Conservation (phyloP, 805 yeast species). For the Naumovozyma dairenensis region DNA sequence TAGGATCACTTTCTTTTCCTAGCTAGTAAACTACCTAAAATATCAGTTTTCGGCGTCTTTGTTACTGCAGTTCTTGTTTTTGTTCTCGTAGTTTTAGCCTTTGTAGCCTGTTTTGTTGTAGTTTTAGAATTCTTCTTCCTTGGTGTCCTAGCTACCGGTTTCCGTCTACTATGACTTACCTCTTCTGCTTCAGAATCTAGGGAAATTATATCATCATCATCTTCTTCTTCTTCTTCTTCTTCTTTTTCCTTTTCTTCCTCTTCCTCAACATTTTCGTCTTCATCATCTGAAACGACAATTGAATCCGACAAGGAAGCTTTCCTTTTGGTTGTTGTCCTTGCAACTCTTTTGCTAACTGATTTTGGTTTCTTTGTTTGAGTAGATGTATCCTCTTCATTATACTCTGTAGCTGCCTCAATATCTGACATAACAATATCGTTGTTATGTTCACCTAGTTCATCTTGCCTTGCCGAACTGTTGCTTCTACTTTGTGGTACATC, state of each 20-base stretch:
- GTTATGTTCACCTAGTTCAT: neutral
- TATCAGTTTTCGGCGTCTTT: conserved; percentile 26
- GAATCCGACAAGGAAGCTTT: conserved; percentile 8
- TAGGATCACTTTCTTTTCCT: conserved; percentile 15
- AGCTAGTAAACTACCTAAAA: conserved; percentile 21
- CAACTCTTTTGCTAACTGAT: neutral
- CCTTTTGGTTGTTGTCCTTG: neutral
- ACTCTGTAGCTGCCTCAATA: neutral
- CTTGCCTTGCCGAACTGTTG: neutral
- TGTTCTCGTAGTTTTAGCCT: conserved; percentile 1
- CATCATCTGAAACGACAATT: conserved; percentile 5
- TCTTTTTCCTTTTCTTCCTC: conserved; percentile 5
- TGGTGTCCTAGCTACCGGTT: conserved; percentile 1
- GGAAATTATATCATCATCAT: conserved; percentile 6
- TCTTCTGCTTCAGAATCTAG: conserved; percentile 9
- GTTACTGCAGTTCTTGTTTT: conserved; percentile 6
- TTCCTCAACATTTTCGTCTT: conserved; percentile 5
- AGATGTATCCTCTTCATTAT: too few species aligned
- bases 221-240: conserved; percentile 10
- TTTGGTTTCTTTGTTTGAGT: neutral
- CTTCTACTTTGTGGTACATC: conserved; percentile 1
- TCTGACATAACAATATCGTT: conserved; percentile 3
- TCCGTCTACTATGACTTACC: conserved; percentile 1
- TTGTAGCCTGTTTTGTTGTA: conserved; percentile 3
- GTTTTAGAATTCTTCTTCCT: conserved; percentile 7